A percentile compares a stretch with the other conserved stretches of the same genome.
Evolutionary conservation across 2,329 filamentous ascomycete species (phyloP).

Genomic region (Trichoderma hamatum): DNA sequence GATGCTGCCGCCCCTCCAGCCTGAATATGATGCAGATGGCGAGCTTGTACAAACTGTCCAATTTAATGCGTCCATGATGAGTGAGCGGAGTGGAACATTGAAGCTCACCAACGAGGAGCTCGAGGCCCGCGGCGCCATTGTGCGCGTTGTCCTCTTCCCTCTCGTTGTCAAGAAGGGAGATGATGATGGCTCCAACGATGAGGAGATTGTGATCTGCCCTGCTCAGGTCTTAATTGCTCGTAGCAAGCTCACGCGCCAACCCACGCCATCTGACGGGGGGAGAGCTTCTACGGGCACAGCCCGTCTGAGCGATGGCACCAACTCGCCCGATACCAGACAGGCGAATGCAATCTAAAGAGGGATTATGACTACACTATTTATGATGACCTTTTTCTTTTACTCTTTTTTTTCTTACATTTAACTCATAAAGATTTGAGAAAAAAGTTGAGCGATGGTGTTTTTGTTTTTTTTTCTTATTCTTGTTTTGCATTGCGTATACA

Average conservation of each 20-base stretch:
- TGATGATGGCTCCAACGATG: constrained; percentile 82
- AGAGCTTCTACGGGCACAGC: constrained; percentile 48
- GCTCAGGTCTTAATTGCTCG: constrained; percentile 85
- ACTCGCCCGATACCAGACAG: constrained; percentile 31
- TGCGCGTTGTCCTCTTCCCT: constrained; percentile 93
- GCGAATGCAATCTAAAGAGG: neutral
- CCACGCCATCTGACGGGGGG: constrained; percentile 55
- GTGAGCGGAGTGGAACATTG: constrained; percentile 75
- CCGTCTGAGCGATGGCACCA: constrained; percentile 40
- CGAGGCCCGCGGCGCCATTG: constrained; percentile 73
- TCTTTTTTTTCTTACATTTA: neutral
- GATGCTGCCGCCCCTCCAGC: constrained; percentile 94
- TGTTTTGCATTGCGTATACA: constrained; percentile 22
- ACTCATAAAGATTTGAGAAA: constrained; percentile 13
- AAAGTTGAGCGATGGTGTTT: constrained; percentile 24
- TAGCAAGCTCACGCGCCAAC: constrained; percentile 44
- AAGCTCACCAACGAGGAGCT: constrained; percentile 72
- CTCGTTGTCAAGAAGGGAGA: constrained; percentile 95
- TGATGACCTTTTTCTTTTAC: constrained; percentile 27
- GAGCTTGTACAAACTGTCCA: constrained; percentile 84
- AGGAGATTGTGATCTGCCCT: constrained; percentile 93
- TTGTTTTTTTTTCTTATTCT: constrained; percentile 19
- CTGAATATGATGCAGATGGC: constrained; percentile 91
- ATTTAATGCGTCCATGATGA: constrained; percentile 95
- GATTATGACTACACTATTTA: constrained; percentile 35